These are phyloP conservation scores for Anthracocystis panici-leucophaei DNA, from an alignment of 1,284 basidiomycete species.

Conservation along the genomic window DNA sequence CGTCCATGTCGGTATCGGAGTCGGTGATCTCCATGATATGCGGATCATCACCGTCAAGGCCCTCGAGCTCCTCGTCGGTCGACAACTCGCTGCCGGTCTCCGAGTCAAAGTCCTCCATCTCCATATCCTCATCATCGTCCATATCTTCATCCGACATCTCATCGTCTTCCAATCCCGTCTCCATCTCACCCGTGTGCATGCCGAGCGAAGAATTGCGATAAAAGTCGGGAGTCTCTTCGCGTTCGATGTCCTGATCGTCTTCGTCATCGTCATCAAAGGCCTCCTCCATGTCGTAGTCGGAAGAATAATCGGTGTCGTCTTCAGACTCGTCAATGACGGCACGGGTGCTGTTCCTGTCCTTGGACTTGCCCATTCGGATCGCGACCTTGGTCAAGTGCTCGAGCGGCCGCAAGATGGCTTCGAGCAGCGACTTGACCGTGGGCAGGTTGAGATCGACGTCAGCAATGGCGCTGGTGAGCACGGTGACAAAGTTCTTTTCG, in stretches of 20 bases:
- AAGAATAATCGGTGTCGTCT: conserved; percentile 41
- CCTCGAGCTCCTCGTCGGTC: conserved; percentile 71
- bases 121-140: conserved; percentile 89
- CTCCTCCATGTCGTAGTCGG: conserved; percentile 54
- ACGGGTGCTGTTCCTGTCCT: conserved; percentile 36
- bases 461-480: conserved; percentile 86
- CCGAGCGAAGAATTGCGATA: conserved; percentile 97
- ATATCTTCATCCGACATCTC: conserved; percentile 90
- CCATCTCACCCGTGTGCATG: conserved; percentile 77
- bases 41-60: conserved; percentile 63
- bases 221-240: conserved; percentile 89
- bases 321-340: conserved; percentile 43
- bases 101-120: conserved; percentile 78
- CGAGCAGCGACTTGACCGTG: conserved; percentile 85
- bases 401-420: conserved; percentile 86
- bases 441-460: conserved; percentile 98
- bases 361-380: conserved; percentile 91
- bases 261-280: conserved; percentile 73
- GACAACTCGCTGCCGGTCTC: conserved; percentile 58
- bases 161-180: conserved; percentile 73
- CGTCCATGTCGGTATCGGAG: conserved; percentile 50
- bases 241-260: conserved; percentile 73
- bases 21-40: conserved; percentile 70
- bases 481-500: conserved; percentile 94
- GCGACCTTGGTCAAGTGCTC: conserved; percentile 95